These are phyloP conservation scores for Saccharomycopsis sp. DNA, from an alignment of 805 yeast genomes.

Conservation along the genomic window DNA sequence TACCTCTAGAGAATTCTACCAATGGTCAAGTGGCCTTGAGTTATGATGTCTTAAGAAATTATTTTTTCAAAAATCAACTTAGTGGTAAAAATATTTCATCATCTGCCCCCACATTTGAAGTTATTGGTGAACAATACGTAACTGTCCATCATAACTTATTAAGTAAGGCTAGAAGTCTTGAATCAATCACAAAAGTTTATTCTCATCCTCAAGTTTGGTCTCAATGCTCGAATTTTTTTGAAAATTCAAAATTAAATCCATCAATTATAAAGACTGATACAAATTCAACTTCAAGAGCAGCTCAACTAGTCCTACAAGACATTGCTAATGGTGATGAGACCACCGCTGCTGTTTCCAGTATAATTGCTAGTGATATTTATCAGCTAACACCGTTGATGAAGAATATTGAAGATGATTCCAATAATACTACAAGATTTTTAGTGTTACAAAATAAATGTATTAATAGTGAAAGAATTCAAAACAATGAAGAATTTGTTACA, in stretches of 20 bases:
- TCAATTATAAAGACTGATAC: slow-evolving; percentile 48
- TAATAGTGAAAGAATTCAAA: background rate
- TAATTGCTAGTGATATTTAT: slow-evolving; percentile 52
- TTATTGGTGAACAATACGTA: slow-evolving; percentile 75
- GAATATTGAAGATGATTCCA: slow-evolving; percentile 59
- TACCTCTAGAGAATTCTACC: slow-evolving; percentile 90
- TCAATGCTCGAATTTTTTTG: slow-evolving; percentile 58
- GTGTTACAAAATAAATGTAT: slow-evolving; percentile 35
- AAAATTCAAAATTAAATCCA: slow-evolving; percentile 23
- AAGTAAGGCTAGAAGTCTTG: slow-evolving; percentile 33
- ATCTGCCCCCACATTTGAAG: slow-evolving; percentile 29
- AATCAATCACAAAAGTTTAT: slow-evolving; percentile 46
- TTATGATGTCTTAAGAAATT: slow-evolving; percentile 68
- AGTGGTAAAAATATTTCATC: background rate
- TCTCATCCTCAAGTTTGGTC: slow-evolving; percentile 99
- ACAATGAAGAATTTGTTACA: no score
- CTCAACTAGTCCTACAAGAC: slow-evolving; percentile 41
- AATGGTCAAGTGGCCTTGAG: slow-evolving; percentile 90
- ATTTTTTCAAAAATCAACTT: slow-evolving; percentile 29
- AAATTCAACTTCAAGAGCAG: slow-evolving; percentile 80
- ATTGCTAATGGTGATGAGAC: slow-evolving; percentile 25
- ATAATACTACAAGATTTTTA: slow-evolving; percentile 81
- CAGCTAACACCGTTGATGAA: slow-evolving; percentile 41
- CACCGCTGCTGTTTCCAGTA: slow-evolving; percentile 65
- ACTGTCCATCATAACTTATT: slow-evolving; percentile 70